Base-by-base conservation (phyloP, 352 stramenopile genomes). In the Phytophthora aleatoria region DNA sequence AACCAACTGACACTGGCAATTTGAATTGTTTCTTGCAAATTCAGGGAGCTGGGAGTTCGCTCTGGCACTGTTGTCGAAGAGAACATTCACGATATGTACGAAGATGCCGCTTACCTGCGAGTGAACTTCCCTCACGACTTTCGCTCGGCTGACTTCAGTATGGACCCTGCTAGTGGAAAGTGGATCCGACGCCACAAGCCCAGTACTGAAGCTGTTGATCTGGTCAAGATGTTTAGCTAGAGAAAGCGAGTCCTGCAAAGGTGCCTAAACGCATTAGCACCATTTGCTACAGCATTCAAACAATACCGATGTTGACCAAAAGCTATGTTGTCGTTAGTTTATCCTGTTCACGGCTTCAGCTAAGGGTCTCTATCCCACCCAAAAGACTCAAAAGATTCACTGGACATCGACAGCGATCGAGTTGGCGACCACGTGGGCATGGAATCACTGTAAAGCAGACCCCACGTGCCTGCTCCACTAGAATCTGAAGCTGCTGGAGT, bases 61-160 rank as follows among this genome's bases (percentile, higher is more conserved):
- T 20, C 20, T 20, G 20, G 20, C 20, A 20, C 20, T 20, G 20
- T 20, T 20, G 20, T 20, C 20, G 20, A 20, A 20, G 20, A 20
- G 20, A 20, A 20, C 16, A 73, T 89, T 9, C 80, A 85, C 36
- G 69, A 76, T 15, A 92, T 90, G 71, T 92, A 85, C 43, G 63
- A 74, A 20, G 83, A 20, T 20, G 20, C 20, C 20, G 20, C 69
- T 0, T 79, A 73, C 38, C 41, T 90, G 26, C 83, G 83, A 15
- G 44, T 57, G 5, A 83, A 77, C 53, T 85, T 80, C 42, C 79
- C 83, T n/a, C 64, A 89, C 43, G 64, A 87, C 58, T 90, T 89
- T 36, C 76, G 83, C 9, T 73, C 71, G 45, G 76, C 81, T 16
- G 65, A 90, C 67, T 92, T 87, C 52, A 64, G 57, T n/a, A 55